These are phyloP conservation scores for Septoria petroselini DNA, from an alignment of 2,329 filamentous ascomycete genomes.

Conservation along the genomic window DNA sequence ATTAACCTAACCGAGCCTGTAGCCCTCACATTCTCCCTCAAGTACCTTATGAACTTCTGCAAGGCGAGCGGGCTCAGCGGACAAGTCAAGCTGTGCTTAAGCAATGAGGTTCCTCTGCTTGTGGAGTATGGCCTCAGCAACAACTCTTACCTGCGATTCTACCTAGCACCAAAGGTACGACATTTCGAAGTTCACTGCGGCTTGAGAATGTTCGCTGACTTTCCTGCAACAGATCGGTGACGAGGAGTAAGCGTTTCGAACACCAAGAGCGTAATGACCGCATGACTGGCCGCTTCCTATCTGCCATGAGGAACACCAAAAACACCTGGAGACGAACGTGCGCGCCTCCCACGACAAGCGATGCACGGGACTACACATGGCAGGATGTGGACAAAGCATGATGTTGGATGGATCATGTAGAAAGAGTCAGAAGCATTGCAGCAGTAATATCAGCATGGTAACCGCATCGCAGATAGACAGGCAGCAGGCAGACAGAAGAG, in stretches of 20 bases:
- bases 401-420: constrained; percentile 9
- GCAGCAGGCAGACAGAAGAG: neutral
- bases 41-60: constrained; percentile 99
- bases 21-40: constrained; percentile 92
- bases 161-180: constrained; percentile 91
- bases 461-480: neutral
- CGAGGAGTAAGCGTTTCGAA: constrained; percentile 50
- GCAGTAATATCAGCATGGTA: neutral
- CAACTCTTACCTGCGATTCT: constrained; percentile 91
- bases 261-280: neutral
- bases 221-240: constrained; percentile 61
- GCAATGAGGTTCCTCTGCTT: constrained; percentile 90
- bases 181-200: constrained; percentile 5
- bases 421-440: constrained; percentile 1
- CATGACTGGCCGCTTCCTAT: neutral
- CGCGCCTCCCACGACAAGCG: neutral
- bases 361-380: constrained; percentile 3
- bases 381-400: constrained; percentile 6
- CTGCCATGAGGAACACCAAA: neutral
- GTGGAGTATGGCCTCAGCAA: constrained; percentile 84
- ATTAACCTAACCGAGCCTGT: constrained; percentile 93
- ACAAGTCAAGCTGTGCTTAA: constrained; percentile 87
- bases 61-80: constrained; percentile 84
- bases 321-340: neutral
- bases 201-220: too few relatives aligned